Evolutionary conservation across 2,329 filamentous ascomycete genomes (phyloP), one percentile per base, ranked within the genome.

Genomic region (Ceratocystis papillata): DNA sequence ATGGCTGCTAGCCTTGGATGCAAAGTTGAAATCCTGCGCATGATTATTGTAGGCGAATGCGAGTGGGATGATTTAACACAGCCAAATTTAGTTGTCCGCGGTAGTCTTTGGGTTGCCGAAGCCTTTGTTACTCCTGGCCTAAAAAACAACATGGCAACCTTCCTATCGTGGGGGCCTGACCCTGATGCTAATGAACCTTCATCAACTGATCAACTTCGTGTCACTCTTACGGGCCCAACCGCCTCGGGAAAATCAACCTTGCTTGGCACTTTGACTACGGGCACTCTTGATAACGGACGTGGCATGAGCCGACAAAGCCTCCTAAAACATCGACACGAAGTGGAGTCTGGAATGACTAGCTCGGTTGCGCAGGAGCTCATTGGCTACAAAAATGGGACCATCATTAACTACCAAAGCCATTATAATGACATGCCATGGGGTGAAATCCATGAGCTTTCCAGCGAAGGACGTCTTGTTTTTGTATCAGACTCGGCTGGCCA

Each of bases 1-100:
- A 99, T 99, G 93, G 93, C 94, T 46, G 88, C 90, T 10, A 96
- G 90, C 73, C 77, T 99, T 62, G 93, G 94, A 4, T 97, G 94
- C 72, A 83, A 83, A 64, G 87, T 96, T 5, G 86, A 93, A 70
- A 82, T 97, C 25, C 78, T 91, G 33, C 87, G 91, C 17, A 88
- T 86, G 78, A 87, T 97, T 41, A 81, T 85, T 61, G 92, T 99
- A 20, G 94, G 93, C 12, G 83, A 89, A 37, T 96, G 92, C 72
- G 87, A 96, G 72, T 90, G 2, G 84, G 87, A 67, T 70, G 72
- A 3, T 69, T 72, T 3, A 71, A 74, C 70, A 44, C 62, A 70
- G 1, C 70, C 70, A 2, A 64, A 68, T 3, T 69, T 72, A 20
- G 63, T 70, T 10, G 69, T 68, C 33, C 73, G 71, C 10, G 65